A percentile compares a stretch with the other conserved stretches of the same genome.
These are phyloP conservation scores for Colletotrichum incanum DNA, from an alignment of 2,329 filamentous ascomycete genomes.

Conservation along the genomic window DNA sequence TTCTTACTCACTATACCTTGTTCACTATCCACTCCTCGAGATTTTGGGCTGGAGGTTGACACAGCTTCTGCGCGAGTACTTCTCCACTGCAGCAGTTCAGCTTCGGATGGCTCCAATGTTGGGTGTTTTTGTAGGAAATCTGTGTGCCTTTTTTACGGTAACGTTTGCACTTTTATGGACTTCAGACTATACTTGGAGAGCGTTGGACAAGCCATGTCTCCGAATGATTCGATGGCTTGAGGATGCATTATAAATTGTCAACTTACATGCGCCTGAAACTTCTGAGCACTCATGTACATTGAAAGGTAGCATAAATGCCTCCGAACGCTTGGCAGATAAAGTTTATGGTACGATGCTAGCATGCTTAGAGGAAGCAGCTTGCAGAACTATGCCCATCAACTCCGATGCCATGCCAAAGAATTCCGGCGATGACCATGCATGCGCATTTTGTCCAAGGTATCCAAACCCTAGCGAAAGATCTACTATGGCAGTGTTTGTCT, in stretches of 20 bases:
- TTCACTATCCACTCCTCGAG: background rate
- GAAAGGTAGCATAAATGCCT: too few species aligned
- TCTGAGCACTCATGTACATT: background rate
- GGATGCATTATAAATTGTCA: background rate
- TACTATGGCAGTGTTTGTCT: background rate
- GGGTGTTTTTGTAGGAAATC: background rate
- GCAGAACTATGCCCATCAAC: background rate
- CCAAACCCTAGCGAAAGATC: background rate
- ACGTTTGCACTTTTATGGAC: background rate
- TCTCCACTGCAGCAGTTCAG: background rate
- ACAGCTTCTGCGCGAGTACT: background rate
- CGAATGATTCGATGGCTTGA: background rate
- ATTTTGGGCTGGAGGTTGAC: background rate
- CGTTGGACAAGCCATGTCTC: background rate
- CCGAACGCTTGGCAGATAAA: background rate
- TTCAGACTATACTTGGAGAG: conserved; percentile 3
- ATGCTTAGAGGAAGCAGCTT: background rate
- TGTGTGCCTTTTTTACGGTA: background rate
- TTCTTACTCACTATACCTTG: background rate
- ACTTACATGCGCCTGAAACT: too few species aligned
- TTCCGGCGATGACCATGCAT: background rate
- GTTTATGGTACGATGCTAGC: background rate
- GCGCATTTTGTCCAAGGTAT: background rate
- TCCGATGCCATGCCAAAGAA: background rate
- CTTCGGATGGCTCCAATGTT: background rate